Percentiles rank a stretch among this genome's conserved stretches.
These are phyloP conservation scores for Talaromyces rugulosus DNA, from an alignment of 2,329 filamentous ascomycete genomes.

Conservation along the genomic window DNA sequence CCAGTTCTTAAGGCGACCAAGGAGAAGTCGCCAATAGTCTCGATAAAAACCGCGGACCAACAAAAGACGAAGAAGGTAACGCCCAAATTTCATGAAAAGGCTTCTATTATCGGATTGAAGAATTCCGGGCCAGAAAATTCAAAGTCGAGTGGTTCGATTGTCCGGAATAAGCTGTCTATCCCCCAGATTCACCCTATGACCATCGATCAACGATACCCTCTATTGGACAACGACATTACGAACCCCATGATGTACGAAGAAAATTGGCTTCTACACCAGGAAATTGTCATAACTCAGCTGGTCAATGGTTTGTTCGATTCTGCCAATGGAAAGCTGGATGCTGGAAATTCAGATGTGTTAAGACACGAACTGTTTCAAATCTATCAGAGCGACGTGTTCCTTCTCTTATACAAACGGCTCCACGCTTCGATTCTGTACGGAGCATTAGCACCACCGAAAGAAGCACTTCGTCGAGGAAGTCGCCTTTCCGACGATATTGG, in stretches of 20 bases:
- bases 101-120: neutral
- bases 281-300: conserved; percentile 57
- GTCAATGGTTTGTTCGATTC: conserved; percentile 53
- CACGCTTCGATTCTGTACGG: conserved; percentile 58
- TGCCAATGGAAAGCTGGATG: conserved; percentile 16
- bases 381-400: conserved; percentile 52
- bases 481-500: conserved; percentile 56
- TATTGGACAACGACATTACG: conserved; percentile 51
- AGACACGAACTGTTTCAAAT: conserved; percentile 48
- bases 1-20: neutral
- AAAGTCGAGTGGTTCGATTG: conserved; percentile 7
- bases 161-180: conserved; percentile 27
- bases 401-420: conserved; percentile 52
- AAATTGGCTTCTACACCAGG: conserved; percentile 59
- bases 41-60: neutral
- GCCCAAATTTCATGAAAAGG: neutral
- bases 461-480: conserved; percentile 42
- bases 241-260: conserved; percentile 60
- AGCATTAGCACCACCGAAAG: conserved; percentile 53
- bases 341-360: conserved; percentile 29
- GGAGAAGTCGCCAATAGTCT: conserved; percentile 1
- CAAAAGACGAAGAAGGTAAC: neutral
- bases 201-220: conserved; percentile 42
- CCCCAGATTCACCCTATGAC: conserved; percentile 24
- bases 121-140: conserved; percentile 5